Evolutionary conservation across 2,329 filamentous ascomycete species (phyloP), one percentile per base, ranked within the genome.

Genomic region (Ophiostoma piceae): DNA sequence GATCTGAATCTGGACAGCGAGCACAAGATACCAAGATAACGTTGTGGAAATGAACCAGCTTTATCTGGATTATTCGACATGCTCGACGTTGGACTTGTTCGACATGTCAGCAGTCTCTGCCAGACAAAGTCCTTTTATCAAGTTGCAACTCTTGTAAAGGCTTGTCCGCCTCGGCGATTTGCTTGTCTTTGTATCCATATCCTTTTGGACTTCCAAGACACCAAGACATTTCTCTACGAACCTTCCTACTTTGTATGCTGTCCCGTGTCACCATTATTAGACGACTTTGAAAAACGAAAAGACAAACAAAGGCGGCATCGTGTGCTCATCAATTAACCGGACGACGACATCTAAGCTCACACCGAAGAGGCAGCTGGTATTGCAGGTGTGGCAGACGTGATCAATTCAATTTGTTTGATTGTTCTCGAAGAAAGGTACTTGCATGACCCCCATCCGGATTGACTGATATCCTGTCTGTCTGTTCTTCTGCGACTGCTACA

Each of bases 21-120:
- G 35, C 35, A 32, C 57, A 62, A 62, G 57, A 62, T 62, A 62
- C 16, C 57, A 62, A 62, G 57, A 62, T 62, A 62, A 62, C 22
- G 57, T 22, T 57, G 26, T 22, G 6, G 9, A 29, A 26, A 35
- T 35, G 26, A 35, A 35, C 35, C 35, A 35, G 35, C 35, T 35
- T 35, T 35, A 35, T 35, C 35, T 35, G 35, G 8, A 35, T 8
- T 35, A 35, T 35, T 8, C 8, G 47, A 9, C 47, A 16, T 29
- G 26, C 2, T 29, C 26, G 26, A 29, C 26, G 26, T 29, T 29
- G 26, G 26, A 29, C 26, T 51, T 19, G 19, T 51, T 51, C 43
- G 1, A 51, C 2, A 19, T 51, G 39, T 14, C 11, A n/a, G 43
- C 43, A 47, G 26, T 8, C 9, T 35, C 35, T 6, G 35, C 26